Percentiles rank a stretch among this genome's conserved stretches.
Evolutionary conservation across 2,329 filamentous ascomycete genomes (phyloP).

Genomic region (Proliferodiscus dingleyae): DNA sequence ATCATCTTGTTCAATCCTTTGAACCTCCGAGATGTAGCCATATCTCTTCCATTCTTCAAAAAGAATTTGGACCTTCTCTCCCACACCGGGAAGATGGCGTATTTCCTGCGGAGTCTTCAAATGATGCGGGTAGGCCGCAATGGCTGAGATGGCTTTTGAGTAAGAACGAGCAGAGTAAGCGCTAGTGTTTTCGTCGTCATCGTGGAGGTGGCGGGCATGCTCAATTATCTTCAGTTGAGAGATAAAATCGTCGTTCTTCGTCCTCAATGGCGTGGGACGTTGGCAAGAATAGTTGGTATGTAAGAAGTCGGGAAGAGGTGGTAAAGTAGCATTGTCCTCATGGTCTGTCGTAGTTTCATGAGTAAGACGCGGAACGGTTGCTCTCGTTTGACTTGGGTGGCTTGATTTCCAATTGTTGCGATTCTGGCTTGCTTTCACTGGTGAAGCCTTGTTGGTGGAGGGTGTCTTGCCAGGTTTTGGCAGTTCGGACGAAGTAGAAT

Average conservation of each 20-base stretch:
- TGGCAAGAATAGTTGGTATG: conserved; percentile 72
- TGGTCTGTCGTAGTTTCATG: conserved; percentile 75
- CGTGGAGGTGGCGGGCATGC: conserved; percentile 62
- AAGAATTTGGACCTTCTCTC: conserved; percentile 70
- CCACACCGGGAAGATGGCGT: conserved; percentile 67
- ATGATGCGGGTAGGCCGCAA: conserved; percentile 69
- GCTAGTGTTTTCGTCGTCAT: conserved; percentile 74
- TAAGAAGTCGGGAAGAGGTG: conserved; percentile 63
- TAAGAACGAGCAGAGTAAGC: conserved; percentile 88
- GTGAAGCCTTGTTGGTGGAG: conserved; percentile 17
- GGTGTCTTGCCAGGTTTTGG: conserved; percentile 4
- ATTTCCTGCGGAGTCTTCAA: conserved; percentile 36
- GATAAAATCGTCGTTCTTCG: conserved; percentile 74
- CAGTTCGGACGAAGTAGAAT: not conserved
- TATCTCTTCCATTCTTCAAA: conserved; percentile 68
- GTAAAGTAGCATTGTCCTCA: conserved; percentile 53
- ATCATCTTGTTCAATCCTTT: conserved; percentile 58
- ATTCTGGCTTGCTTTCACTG: conserved; percentile 20
- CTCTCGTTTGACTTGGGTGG: conserved; percentile 4
- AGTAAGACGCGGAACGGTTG: conserved; percentile 43
- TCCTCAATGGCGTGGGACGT: conserved; percentile 63
- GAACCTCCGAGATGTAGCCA: conserved; percentile 58
- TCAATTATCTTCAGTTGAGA: conserved; percentile 69
- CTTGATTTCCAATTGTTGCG: conserved; percentile 10
- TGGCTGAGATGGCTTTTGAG: conserved; percentile 74